phyloP scores from a whole-genome alignment of 495 filamentous ascomycete species.

The Daldinia grandis region DNA sequence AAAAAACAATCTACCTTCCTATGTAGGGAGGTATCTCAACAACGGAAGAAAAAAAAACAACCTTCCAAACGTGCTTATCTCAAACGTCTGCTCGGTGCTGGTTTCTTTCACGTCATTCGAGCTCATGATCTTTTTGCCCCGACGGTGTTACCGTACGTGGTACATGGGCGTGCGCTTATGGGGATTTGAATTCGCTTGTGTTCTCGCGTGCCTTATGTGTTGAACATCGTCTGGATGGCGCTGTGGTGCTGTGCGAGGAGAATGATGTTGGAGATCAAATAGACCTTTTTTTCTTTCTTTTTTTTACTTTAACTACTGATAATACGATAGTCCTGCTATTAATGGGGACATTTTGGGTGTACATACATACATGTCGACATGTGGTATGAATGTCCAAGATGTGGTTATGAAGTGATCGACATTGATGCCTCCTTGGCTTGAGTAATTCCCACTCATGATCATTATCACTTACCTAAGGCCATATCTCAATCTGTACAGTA shows the following conservation, averaged over 20 bases:
- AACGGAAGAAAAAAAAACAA: neutral
- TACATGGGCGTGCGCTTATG: slow-evolving; percentile 1
- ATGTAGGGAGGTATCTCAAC: slow-evolving; percentile 13
- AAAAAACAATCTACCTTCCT: slow-evolving; percentile 10
- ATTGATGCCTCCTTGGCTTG: neutral
- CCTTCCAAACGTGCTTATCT: neutral
- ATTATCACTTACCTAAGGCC: slow-evolving; percentile 4
- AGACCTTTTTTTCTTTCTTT: neutral
- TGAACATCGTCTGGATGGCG: neutral
- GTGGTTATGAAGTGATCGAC: neutral
- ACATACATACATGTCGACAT: neutral
- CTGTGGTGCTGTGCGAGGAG: neutral
- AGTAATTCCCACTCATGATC: neutral
- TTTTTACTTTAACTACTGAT: neutral
- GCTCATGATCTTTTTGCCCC: slow-evolving; percentile 13
- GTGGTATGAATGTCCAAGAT: neutral
- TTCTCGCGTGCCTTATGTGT: neutral
- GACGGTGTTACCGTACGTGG: slow-evolving; percentile 2
- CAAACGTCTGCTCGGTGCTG: neutral
- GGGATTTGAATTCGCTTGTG: neutral
- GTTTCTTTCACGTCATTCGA: neutral
- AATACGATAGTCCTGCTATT: neutral
- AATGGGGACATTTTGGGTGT: neutral
- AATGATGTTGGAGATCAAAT: neutral
- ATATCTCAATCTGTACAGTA: neutral